Conservation (phyloP, 2,329 filamentous ascomycete species). For the Cyphellophora europaea region DNA sequence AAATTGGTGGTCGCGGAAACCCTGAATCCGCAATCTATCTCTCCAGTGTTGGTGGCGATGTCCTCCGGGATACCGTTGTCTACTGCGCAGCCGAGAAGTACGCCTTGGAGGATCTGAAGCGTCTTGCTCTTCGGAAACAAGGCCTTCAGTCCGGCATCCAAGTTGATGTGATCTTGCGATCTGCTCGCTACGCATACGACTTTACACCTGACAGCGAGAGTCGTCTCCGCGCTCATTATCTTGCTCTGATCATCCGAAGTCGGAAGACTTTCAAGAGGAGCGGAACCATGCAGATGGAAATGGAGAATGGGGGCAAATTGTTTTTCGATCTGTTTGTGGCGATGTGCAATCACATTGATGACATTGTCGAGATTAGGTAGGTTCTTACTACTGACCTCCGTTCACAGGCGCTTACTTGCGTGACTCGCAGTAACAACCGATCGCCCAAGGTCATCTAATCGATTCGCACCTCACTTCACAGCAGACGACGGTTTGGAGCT, state of each 20-base stretch:
- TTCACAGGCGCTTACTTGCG: slow-evolving; percentile 16
- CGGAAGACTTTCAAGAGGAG: slow-evolving; percentile 96
- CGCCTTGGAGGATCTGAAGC: slow-evolving; percentile 85
- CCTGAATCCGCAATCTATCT: slow-evolving; percentile 56
- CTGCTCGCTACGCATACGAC: slow-evolving; percentile 89
- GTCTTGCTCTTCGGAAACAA: slow-evolving; percentile 85
- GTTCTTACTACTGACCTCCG: slow-evolving; percentile 24
- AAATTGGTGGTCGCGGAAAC: slow-evolving; percentile 40
- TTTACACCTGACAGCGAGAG: slow-evolving; percentile 91
- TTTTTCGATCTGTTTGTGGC: slow-evolving; percentile 98
- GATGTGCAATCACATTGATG: slow-evolving; percentile 97
- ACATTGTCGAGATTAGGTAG: slow-evolving; percentile 79
- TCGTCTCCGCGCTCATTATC: slow-evolving; percentile 88
- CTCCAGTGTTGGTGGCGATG: slow-evolving; percentile 60
- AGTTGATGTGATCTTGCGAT: slow-evolving; percentile 81
- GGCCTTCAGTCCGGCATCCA: slow-evolving; percentile 88
- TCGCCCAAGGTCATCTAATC: slow-evolving; percentile 46
- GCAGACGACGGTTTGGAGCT: slow-evolving; percentile 24
- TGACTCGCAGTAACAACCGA: slow-evolving; percentile 36
- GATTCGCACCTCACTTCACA: too few species aligned
- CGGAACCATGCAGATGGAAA: slow-evolving; percentile 97
- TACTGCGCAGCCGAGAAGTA: slow-evolving; percentile 89
- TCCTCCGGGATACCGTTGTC: slow-evolving; percentile 86
- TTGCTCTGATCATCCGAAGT: slow-evolving; percentile 93
- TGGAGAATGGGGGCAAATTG: slow-evolving; percentile 89